Conservation (phyloP, 208 protist species). For the Leishmania gerbilli region DNA sequence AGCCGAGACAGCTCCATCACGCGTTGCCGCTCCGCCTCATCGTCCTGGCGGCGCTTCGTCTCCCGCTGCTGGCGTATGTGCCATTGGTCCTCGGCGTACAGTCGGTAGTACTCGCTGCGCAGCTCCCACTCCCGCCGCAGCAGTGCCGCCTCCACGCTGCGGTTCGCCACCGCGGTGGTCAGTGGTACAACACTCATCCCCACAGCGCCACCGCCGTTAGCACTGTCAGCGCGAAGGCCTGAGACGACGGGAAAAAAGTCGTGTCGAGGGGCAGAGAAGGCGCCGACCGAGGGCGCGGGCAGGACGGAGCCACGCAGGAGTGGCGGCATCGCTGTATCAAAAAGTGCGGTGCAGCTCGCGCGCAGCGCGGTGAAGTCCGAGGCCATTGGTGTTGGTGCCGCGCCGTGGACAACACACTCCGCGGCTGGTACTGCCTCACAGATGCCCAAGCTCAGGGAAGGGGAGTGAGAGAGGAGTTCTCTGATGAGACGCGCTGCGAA, state of each 20-base stretch:
- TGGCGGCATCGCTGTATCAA: conserved; percentile 65
- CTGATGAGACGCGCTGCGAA: not conserved
- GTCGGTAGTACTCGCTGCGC: conserved; percentile 59
- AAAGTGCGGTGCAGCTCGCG: conserved; percentile 35
- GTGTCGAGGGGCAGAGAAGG: conserved; percentile 12
- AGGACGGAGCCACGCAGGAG: conserved; percentile 26
- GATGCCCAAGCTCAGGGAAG: not conserved
- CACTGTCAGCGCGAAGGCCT: conserved; percentile 2
- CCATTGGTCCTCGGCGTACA: conserved; percentile 59
- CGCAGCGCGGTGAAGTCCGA: conserved; percentile 36
- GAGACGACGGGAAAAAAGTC: not conserved
- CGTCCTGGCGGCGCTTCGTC: conserved; percentile 44
- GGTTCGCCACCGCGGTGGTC: not conserved
- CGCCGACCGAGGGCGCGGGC: not conserved
- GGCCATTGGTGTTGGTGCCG: conserved; percentile 9
- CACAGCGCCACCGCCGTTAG: not conserved
- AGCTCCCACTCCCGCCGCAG: conserved; percentile 71
- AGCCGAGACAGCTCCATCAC: conserved; percentile 50
- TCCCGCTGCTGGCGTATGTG: conserved; percentile 34
- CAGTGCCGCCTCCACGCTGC: conserved; percentile 51
- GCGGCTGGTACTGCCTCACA: not conserved
- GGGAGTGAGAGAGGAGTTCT: not conserved
- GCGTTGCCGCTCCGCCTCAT: conserved; percentile 58
- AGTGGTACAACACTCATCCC: not conserved
- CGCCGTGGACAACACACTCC: not conserved